Conservation (phyloP, 106 monocot species). For the Allium cepa region DNA sequence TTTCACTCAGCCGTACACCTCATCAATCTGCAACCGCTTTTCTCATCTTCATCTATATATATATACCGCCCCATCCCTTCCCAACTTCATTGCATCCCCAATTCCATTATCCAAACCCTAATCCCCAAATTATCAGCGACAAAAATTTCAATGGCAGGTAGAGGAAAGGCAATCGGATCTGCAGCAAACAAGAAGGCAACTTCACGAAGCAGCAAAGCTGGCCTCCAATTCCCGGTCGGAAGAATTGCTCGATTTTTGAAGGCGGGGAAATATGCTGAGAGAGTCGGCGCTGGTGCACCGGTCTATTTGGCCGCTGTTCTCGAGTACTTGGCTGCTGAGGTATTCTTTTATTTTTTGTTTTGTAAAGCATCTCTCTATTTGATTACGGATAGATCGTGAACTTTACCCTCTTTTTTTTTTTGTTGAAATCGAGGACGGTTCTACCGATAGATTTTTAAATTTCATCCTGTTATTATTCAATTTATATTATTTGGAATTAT, state of each 20-base stretch:
- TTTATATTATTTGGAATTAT: no score
- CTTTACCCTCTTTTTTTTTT: no score
- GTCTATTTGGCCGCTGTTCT: no score
- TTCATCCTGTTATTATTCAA: no score
- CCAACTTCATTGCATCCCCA: background rate
- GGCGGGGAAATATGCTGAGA: background rate
- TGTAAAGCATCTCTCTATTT: no score
- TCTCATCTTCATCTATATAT: background rate
- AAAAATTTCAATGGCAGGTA: slow-evolving; percentile 7
- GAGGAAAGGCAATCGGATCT: slow-evolving; percentile 11
- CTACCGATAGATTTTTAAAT: no score
- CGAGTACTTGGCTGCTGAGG: no score
- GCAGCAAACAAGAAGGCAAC: slow-evolving; percentile 4
- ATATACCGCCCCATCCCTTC: background rate
- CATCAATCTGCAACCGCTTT: background rate
- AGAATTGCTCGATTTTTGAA: background rate
- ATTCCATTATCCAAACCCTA: background rate
- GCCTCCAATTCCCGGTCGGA: slow-evolving; percentile 6
- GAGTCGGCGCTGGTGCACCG: no score
- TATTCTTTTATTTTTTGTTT: no score
- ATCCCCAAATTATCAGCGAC: background rate
- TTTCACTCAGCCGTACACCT: background rate
- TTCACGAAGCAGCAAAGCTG: slow-evolving; percentile 5
- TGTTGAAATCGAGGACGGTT: no score
- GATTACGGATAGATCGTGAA: no score